Evolutionary conservation across 2,329 filamentous ascomycete genomes (phyloP).

Genomic region (Microcyclospora pomicola): DNA sequence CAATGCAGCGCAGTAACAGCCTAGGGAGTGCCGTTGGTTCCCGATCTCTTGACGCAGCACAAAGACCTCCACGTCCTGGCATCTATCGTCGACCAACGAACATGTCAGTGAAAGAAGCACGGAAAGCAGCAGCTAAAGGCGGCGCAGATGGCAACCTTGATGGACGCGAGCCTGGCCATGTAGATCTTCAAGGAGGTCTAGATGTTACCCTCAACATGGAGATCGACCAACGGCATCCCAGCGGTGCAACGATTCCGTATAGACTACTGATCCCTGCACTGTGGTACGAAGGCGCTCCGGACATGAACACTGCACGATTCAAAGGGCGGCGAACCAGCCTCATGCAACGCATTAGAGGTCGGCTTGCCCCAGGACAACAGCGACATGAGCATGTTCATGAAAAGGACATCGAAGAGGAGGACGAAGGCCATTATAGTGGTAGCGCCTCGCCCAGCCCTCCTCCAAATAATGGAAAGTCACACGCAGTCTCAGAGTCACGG

Average conservation of each 20-base stretch:
- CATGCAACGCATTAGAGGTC: slow-evolving; percentile 1
- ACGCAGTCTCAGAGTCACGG: too few species aligned
- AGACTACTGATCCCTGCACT: slow-evolving; percentile 72
- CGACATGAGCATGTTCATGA: too few species aligned
- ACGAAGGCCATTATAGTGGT: too few species aligned
- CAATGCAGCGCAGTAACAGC: slow-evolving; percentile 13
- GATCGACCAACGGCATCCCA: slow-evolving; percentile 69
- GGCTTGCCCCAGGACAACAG: background rate
- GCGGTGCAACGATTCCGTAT: slow-evolving; percentile 80
- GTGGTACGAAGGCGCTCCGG: slow-evolving; percentile 27
- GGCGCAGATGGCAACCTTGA: slow-evolving; percentile 45
- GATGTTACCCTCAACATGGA: slow-evolving; percentile 86
- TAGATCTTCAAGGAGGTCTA: slow-evolving; percentile 71
- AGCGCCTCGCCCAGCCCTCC: too few species aligned
- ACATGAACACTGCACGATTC: slow-evolving; percentile 13
- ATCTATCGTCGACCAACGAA: slow-evolving; percentile 34
- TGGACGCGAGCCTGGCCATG: slow-evolving; percentile 39
- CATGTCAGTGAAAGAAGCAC: slow-evolving; percentile 27
- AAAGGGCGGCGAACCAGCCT: slow-evolving; percentile 6
- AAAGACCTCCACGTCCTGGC: slow-evolving; percentile 19
- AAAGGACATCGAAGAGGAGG: too few species aligned
- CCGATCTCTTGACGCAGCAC: background rate
- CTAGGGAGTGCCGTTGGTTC: slow-evolving; percentile 5
- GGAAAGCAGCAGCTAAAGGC: slow-evolving; percentile 20
- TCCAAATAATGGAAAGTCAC: too few species aligned